Evolutionary conservation across 495 filamentous ascomycete species (phyloP).

Genomic region (Platismatia glauca): DNA sequence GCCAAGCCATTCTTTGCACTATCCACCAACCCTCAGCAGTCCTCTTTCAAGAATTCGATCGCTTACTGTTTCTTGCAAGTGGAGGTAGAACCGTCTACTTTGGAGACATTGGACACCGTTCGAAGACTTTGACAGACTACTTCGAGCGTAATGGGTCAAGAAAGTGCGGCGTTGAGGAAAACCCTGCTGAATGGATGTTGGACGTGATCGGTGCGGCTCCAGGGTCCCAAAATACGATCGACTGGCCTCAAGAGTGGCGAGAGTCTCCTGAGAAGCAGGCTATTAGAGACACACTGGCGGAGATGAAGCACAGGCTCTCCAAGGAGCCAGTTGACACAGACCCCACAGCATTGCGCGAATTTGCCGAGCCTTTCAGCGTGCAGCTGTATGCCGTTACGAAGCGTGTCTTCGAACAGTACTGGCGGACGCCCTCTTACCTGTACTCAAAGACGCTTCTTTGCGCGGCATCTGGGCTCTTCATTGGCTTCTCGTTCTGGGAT

Average conservation of each 20-base stretch:
- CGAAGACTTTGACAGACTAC: conserved; percentile 60
- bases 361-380: conserved; percentile 44
- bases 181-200: conserved; percentile 92
- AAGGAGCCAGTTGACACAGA: conserved; percentile 23
- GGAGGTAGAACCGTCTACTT: conserved; percentile 87
- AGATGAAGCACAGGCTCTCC: conserved; percentile 42
- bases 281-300: conserved; percentile 59
- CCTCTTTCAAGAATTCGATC: conserved; percentile 86
- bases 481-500: conserved; percentile 81
- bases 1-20: conserved; percentile 82
- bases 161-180: conserved; percentile 66
- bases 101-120: conserved; percentile 78
- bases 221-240: conserved; percentile 61
- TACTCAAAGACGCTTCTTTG: conserved; percentile 60
- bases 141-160: conserved; percentile 73
- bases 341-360: conserved; percentile 37
- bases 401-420: conserved; percentile 81
- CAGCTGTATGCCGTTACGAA: conserved; percentile 45
- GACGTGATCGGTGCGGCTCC: conserved; percentile 88
- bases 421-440: conserved; percentile 80
- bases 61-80: conserved; percentile 69
- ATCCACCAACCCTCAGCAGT: conserved; percentile 91
- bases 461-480: conserved; percentile 54
- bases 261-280: conserved; percentile 60
- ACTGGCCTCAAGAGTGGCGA: conserved; percentile 79